Conservation (phyloP, 78 protist genomes). For the Bodo saltans region DNA sequence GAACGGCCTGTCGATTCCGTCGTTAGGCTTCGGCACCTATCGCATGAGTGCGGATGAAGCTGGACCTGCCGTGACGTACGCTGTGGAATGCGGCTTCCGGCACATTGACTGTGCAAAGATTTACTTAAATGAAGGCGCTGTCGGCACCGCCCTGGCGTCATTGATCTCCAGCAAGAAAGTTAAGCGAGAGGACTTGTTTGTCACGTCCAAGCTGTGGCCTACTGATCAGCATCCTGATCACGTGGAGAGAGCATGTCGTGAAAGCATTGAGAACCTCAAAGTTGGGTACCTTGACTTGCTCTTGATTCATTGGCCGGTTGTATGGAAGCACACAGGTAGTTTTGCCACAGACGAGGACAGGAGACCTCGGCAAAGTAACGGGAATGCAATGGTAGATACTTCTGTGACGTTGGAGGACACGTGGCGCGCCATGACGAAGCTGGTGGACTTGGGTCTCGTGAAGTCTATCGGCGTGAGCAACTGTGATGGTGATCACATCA, state of each 20-base stretch:
- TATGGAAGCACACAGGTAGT: constrained; percentile 2
- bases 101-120: constrained; percentile 71
- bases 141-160: constrained; percentile 55
- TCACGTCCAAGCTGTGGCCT: constrained; percentile 70
- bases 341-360: background rate
- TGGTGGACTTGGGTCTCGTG: constrained; percentile 53
- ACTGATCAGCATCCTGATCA: constrained; percentile 46
- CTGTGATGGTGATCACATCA: constrained; percentile 36
- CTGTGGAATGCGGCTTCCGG: constrained; percentile 51
- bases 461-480: constrained; percentile 59
- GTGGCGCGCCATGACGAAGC: constrained; percentile 77
- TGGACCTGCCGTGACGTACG: constrained; percentile 46
- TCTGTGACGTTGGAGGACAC: constrained; percentile 52
- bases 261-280: constrained; percentile 45
- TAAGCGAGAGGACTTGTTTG: constrained; percentile 62
- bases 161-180: constrained; percentile 13
- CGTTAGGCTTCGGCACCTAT: constrained; percentile 62
- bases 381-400: background rate
- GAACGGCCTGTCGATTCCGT: constrained; percentile 20
- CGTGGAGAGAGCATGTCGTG: constrained; percentile 48
- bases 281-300: constrained; percentile 69
- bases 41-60: constrained; percentile 21
- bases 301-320: constrained; percentile 76
- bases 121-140: constrained; percentile 64
- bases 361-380: background rate